Evolutionary conservation across 2,329 filamentous ascomycete species (phyloP), one percentile per base, ranked within the genome.

Genomic region (Monilinia aucupariae): DNA sequence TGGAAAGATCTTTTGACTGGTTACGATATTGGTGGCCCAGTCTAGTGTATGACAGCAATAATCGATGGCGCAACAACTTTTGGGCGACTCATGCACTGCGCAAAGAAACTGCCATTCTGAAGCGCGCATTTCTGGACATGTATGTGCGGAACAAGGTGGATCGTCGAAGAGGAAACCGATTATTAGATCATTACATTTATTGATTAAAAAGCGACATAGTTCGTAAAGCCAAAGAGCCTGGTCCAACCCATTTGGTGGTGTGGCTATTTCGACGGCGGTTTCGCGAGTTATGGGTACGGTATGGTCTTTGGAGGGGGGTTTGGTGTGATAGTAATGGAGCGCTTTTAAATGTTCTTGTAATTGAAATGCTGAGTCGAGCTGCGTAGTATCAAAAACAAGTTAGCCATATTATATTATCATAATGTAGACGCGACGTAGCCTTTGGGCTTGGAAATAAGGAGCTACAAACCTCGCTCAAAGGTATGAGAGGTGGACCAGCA

Each of bases 41-140:
- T 99, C 94, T 50, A 99, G 86, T 0, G 94, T 99, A 75, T 99
- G 94, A 75, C 93, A 97, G 82, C 92, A 97, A 78, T 99, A 99
- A 78, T 99, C 94, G 73, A 99, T 97, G 59, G 94, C 94, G 76
- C 93, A 97, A 79, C 94, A 99, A 71, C 89, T 90, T 78, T 97
- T 97, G 55, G 94, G 94, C 56, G 92, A 89, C 74, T 97, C 93
- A 75, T 99, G 94, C 3, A 97, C 94, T 58, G 94, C 94, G 78
- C 94, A 99, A 54, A 99, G 85, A 73, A 97, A 99, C 78, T 99
- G 94, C 94, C 94, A 99, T 79, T 99, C 93, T 37, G 90, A 94
- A 2, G 94, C 94, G 73, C 94, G 92, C 94, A 99, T 99, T 78
- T 99, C 94, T 39, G 92, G 92, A 73, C 94, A 99, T 1, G 94